Conservation (phyloP, 2,329 filamentous ascomycete species). For the Hyphodiscus sp. region DNA sequence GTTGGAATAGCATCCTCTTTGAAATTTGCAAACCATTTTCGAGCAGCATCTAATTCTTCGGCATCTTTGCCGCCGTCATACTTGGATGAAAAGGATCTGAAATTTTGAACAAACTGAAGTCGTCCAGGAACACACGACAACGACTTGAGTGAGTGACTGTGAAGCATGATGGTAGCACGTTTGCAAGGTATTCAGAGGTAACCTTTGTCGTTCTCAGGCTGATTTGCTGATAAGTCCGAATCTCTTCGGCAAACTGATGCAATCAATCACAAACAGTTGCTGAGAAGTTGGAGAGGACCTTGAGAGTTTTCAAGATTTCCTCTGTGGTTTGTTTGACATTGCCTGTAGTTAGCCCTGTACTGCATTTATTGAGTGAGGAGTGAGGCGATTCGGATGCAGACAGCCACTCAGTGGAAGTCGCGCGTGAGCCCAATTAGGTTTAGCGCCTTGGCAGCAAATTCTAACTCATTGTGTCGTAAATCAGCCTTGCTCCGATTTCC, state of each 20-base stretch:
- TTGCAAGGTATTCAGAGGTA: background rate
- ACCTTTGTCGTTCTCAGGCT: background rate
- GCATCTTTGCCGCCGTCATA: slow-evolving; percentile 9
- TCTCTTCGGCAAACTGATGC: background rate
- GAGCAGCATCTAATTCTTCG: slow-evolving; percentile 21
- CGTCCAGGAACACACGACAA: slow-evolving; percentile 2
- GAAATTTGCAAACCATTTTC: slow-evolving; percentile 26
- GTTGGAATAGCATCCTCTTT: slow-evolving; percentile 19
- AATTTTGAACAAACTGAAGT: slow-evolving; percentile 4
- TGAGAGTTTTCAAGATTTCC: too few species aligned
- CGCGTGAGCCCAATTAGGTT: background rate
- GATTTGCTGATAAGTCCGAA: background rate
- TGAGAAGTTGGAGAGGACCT: too few species aligned
- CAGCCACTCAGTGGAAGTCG: too few species aligned
- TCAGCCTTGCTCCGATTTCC: background rate
- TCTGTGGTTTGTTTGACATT: too few species aligned
- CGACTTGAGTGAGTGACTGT: slow-evolving; percentile 6
- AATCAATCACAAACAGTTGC: too few species aligned
- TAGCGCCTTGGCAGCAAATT: background rate
- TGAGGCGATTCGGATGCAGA: too few species aligned
- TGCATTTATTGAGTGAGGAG: too few species aligned
- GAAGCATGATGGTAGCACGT: slow-evolving; percentile 3
- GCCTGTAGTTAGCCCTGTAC: too few species aligned
- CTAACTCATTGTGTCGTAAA: background rate
- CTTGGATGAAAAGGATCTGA: slow-evolving; percentile 18